A percentile compares a stretch with the other conserved stretches of the same genome.
Conservation (phyloP, 2,329 filamentous ascomycete genomes). For the Penicillium sclerotiorum region DNA sequence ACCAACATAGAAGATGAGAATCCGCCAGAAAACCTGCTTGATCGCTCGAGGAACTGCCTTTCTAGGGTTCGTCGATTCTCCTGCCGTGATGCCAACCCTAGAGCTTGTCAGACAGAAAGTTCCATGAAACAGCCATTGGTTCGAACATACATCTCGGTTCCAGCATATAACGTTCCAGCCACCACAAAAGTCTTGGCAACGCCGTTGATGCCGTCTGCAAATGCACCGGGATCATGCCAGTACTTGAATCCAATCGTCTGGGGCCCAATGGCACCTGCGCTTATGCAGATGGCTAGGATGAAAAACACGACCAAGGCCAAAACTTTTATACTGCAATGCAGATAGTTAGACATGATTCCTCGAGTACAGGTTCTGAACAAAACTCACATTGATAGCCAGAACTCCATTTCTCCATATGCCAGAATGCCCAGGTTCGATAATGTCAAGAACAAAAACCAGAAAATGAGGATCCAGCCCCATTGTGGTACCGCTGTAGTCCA, state of each 20-base stretch:
- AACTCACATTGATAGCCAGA: conserved; percentile 42
- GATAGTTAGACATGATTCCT: conserved; percentile 1
- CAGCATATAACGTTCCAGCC: conserved; percentile 37
- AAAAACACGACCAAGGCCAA: conserved; percentile 36
- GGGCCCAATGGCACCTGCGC: conserved; percentile 35
- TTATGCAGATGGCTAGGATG: conserved; percentile 38
- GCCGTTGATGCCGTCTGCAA: conserved; percentile 39
- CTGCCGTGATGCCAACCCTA: conserved; percentile 41
- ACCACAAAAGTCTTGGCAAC: conserved; percentile 41
- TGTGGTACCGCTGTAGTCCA: conserved; percentile 49
- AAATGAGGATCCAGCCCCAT: conserved; percentile 52
- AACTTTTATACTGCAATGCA: conserved; percentile 36
- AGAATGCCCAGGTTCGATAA: conserved; percentile 47
- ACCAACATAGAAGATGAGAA: conserved; percentile 62
- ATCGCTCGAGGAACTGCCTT: conserved; percentile 51
- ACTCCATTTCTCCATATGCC: conserved; percentile 59
- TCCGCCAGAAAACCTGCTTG: conserved; percentile 45
- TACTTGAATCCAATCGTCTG: conserved; percentile 39
- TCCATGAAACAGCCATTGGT: not conserved
- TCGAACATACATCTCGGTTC: conserved; percentile 34
- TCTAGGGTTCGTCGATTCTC: conserved; percentile 46
- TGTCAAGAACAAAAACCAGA: conserved; percentile 48
- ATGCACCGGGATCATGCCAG: conserved; percentile 39
- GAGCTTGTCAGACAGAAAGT: conserved; percentile 1
- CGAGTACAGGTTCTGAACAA: not conserved